Percentiles rank a stretch among this genome's conserved stretches.
Conservation (phyloP, 2,329 filamentous ascomycete genomes). For the Ascochyta rabiei region DNA sequence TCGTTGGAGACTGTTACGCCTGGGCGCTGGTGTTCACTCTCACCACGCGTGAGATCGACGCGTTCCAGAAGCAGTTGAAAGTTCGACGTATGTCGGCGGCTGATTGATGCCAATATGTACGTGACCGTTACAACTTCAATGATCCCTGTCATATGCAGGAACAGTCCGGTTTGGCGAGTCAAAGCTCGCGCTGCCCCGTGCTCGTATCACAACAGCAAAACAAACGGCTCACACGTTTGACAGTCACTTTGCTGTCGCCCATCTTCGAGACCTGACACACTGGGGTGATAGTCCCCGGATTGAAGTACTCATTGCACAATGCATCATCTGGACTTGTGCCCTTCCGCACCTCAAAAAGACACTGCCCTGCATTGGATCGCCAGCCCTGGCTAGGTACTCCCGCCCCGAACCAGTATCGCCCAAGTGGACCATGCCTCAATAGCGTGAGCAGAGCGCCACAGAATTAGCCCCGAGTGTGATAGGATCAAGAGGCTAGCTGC, state of each 20-base stretch:
- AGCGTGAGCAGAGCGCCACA: constrained; percentile 11
- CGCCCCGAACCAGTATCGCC: constrained; percentile 14
- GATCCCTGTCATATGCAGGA: constrained; percentile 16
- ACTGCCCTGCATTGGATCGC: neutral
- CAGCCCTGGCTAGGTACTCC: constrained; percentile 15
- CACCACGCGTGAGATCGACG: constrained; percentile 6
- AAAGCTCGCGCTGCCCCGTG: constrained; percentile 9
- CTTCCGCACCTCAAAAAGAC: neutral
- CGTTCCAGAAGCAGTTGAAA: constrained; percentile 4
- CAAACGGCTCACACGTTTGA: neutral
- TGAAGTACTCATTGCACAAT: neutral
- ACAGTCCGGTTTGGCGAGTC: constrained; percentile 7
- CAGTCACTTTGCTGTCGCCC: neutral
- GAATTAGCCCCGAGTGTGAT: constrained; percentile 6
- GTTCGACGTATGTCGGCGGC: neutral
- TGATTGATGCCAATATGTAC: neutral
- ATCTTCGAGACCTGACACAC: neutral
- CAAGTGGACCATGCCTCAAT: constrained; percentile 10
- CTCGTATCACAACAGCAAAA: constrained; percentile 6
- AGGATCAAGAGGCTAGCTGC: constrained; percentile 17
- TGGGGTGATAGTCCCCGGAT: neutral
- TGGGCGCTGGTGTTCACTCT: constrained; percentile 13
- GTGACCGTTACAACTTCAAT: too few relatives aligned
- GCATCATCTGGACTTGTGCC: neutral
- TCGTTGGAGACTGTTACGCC: neutral